A percentile compares a stretch with the other conserved stretches of the same genome.
These are phyloP conservation scores for Artemisia tridentata DNA, from an alignment of 129 eudicot species.

Conservation along the genomic window DNA sequence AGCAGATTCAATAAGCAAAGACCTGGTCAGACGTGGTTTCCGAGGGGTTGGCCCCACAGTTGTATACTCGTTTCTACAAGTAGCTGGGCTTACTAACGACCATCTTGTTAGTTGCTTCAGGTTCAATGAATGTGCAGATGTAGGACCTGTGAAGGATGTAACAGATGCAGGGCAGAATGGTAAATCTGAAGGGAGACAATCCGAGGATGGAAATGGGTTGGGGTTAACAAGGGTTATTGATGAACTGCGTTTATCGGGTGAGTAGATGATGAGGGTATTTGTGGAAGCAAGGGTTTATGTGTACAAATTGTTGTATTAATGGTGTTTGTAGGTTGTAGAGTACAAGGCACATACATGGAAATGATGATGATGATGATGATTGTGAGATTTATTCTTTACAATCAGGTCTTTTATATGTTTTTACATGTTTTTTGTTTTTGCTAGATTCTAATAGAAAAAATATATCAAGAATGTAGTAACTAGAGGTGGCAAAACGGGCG, in stretches of 20 bases:
- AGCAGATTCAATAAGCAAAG: constrained; percentile 88
- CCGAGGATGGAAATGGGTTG: constrained; percentile 39
- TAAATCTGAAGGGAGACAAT: constrained; percentile 25
- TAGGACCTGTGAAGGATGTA: constrained; percentile 31
- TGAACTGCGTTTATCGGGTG: constrained; percentile 53
- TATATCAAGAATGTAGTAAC: too few relatives aligned
- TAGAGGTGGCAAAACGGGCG: too few relatives aligned
- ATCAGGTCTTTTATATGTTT: neutral
- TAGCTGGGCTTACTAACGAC: constrained; percentile 80
- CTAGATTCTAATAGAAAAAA: too few relatives aligned
- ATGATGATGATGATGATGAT: constrained; percentile 27
- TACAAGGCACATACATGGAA: constrained; percentile 11
- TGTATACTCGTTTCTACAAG: constrained; percentile 86
- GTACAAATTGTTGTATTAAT: constrained; percentile 37
- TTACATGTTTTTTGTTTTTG: too few relatives aligned
- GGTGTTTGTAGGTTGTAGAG: constrained; percentile 28
- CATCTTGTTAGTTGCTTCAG: constrained; percentile 85
- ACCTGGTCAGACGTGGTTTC: constrained; percentile 77
- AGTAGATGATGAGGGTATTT: constrained; percentile 20
- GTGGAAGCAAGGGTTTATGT: constrained; percentile 26
- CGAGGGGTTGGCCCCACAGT: constrained; percentile 93
- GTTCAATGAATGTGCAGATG: constrained; percentile 59
- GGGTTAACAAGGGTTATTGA: constrained; percentile 50
- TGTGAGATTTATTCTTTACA: constrained; percentile 38
- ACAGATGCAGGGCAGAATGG: constrained; percentile 37